Percentiles rank a stretch among this genome's conserved stretches.
phyloP scores from a whole-genome alignment of 2,329 filamentous ascomycete genomes.

The Zymoseptoria ardabiliae region DNA sequence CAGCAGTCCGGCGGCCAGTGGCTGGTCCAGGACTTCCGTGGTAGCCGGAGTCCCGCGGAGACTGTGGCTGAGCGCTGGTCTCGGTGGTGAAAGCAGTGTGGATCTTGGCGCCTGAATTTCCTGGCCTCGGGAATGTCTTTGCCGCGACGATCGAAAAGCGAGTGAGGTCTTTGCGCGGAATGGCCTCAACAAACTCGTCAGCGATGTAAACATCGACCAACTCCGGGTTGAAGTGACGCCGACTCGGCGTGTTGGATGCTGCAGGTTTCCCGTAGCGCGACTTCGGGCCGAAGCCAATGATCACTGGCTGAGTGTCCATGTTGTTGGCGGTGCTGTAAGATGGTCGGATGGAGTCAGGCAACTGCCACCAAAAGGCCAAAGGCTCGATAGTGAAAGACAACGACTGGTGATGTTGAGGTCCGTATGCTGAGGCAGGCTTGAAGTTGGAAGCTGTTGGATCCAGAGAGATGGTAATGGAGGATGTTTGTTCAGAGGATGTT shows the following conservation, averaged over 20 bases:
- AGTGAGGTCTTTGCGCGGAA: constrained; percentile 5
- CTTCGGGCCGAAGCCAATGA: not conserved
- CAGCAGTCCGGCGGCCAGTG: too few species aligned
- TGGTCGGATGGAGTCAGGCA: not conserved
- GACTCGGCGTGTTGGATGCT: not conserved
- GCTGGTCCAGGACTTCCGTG: not conserved
- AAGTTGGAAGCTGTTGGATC: not conserved
- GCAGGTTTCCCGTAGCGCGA: not conserved
- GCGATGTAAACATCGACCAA: constrained; percentile 8
- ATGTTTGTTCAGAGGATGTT: not conserved
- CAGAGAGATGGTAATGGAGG: not conserved
- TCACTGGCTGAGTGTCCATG: not conserved
- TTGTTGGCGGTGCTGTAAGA: not conserved
- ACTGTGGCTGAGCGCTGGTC: not conserved
- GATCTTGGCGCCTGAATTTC: not conserved
- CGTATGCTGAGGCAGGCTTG: not conserved
- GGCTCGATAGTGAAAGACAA: not conserved
- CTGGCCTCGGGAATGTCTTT: constrained; percentile 3
- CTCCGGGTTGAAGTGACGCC: constrained; percentile 1
- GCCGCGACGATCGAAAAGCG: constrained; percentile 14
- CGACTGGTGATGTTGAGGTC: not conserved
- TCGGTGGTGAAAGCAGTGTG: too few species aligned
- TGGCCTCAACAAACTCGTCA: constrained; percentile 5
- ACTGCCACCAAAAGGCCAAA: not conserved
- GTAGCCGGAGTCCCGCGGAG: not conserved